Conservation (phyloP, 2,329 filamentous ascomycete genomes). For the Scedosporium aurantiacum region DNA sequence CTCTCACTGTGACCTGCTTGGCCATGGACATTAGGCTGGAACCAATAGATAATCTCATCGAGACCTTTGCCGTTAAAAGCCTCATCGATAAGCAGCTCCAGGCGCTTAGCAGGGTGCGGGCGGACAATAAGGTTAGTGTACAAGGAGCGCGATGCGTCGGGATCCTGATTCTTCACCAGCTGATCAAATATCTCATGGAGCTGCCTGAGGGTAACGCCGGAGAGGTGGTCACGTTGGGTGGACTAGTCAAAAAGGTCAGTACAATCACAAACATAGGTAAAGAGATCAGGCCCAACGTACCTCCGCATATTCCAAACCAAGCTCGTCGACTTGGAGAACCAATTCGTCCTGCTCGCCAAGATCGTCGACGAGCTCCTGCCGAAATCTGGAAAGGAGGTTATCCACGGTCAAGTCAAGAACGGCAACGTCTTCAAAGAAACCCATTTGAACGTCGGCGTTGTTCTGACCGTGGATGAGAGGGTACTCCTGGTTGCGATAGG, state of each 20-base stretch:
- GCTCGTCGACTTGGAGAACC: conserved; percentile 38
- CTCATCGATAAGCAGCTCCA: conserved; percentile 28
- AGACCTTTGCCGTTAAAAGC: conserved; percentile 29
- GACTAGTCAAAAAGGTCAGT: conserved; percentile 22
- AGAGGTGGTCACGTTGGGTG: conserved; percentile 21
- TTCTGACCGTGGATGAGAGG: conserved; percentile 24
- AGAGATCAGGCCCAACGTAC: conserved; percentile 18
- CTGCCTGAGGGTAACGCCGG: conserved; percentile 26
- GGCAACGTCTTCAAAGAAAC: conserved; percentile 33
- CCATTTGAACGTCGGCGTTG: conserved; percentile 18
- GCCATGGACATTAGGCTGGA: conserved; percentile 17
- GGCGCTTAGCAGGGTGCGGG: conserved; percentile 26
- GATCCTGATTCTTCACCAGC: conserved; percentile 31
- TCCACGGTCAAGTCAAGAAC: conserved; percentile 33
- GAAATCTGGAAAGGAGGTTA: conserved; percentile 31
- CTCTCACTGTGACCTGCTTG: conserved; percentile 10
- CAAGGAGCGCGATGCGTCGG: conserved; percentile 24
- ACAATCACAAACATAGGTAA: neutral
- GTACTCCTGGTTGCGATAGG: conserved; percentile 32
- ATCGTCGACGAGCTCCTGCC: conserved; percentile 34
- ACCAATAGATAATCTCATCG: conserved; percentile 28
- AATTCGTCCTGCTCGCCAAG: conserved; percentile 35
- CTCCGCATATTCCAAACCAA: conserved; percentile 42
- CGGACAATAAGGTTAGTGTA: conserved; percentile 31
- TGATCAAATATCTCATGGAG: conserved; percentile 31